Conservation (phyloP, 2,329 filamentous ascomycete species). For the Pyricularia sp. region DNA sequence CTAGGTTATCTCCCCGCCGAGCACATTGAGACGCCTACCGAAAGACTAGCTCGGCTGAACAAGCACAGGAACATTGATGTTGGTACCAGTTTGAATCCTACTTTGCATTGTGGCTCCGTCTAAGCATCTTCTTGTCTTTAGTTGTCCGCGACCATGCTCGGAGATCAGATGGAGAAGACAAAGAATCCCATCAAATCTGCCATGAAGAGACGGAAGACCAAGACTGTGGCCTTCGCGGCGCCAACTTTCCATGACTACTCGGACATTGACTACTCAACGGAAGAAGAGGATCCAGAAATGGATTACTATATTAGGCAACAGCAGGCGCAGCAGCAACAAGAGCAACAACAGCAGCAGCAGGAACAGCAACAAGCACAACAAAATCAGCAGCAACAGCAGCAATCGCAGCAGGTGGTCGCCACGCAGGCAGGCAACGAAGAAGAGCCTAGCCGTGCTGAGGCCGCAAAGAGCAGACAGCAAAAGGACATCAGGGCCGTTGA, state of each 20-base stretch:
- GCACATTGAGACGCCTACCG: constrained; percentile 95
- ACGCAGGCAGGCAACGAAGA: constrained; percentile 31
- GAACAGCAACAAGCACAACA: constrained; percentile 19
- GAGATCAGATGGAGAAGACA: constrained; percentile 58
- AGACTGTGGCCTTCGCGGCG: constrained; percentile 74
- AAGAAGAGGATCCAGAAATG: constrained; percentile 48
- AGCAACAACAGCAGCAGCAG: constrained; percentile 15
- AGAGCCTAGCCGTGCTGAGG: constrained; percentile 41
- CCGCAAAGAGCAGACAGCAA: constrained; percentile 33
- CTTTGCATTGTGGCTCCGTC: neutral
- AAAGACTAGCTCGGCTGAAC: constrained; percentile 83
- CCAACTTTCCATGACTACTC: constrained; percentile 83
- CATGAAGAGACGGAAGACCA: constrained; percentile 68
- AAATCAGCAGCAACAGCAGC: constrained; percentile 14
- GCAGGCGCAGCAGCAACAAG: constrained; percentile 16
- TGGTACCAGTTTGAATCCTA: constrained; percentile 21
- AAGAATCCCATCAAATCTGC: constrained; percentile 74
- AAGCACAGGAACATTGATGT: constrained; percentile 98
- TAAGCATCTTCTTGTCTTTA: constrained; percentile 17
- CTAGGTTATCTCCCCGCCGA: constrained; percentile 89
- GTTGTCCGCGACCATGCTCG: constrained; percentile 50
- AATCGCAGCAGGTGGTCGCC: constrained; percentile 14
- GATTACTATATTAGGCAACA: constrained; percentile 18
- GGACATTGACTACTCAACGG: constrained; percentile 72
- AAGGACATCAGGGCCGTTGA: constrained; percentile 23